These are phyloP conservation scores for Neoboletus subvelutipes DNA, from an alignment of 768 basidiomycete genomes.

Conservation along the genomic window DNA sequence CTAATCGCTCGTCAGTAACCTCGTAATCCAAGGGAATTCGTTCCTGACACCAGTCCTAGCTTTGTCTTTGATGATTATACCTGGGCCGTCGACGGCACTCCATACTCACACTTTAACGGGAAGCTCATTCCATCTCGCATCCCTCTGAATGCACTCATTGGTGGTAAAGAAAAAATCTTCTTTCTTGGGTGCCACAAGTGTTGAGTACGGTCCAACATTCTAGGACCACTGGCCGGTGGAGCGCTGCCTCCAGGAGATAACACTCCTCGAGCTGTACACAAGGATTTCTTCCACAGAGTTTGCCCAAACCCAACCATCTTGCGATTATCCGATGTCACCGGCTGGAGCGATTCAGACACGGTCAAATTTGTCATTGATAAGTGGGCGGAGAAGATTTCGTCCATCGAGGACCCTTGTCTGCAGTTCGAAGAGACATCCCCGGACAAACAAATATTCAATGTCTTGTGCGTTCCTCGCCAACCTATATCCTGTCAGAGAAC, in stretches of 20 bases:
- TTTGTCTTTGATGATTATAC: not conserved
- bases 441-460: not conserved
- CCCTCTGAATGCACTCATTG: not conserved
- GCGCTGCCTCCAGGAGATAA: not conserved
- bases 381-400: not conserved
- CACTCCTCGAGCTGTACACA: slow-evolving; percentile 1
- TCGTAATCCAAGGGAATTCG: not conserved
- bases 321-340: not conserved
- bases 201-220: not conserved
- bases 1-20: slow-evolving; percentile 1
- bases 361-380: not conserved
- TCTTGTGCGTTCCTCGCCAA: not conserved
- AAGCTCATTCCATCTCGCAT: slow-evolving; percentile 1
- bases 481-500: not conserved
- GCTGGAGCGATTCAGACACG: not conserved
- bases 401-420: not conserved
- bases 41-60: not conserved
- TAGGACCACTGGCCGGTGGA: not conserved
- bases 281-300: not conserved
- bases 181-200: not conserved
- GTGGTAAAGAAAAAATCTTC: not conserved
- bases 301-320: not conserved
- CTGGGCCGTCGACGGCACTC: not conserved
- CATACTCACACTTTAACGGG: not conserved
- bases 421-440: not conserved